phyloP scores from a whole-genome alignment of 2,329 filamentous ascomycete genomes.

The Hawksworthiomyces lignivorus region DNA sequence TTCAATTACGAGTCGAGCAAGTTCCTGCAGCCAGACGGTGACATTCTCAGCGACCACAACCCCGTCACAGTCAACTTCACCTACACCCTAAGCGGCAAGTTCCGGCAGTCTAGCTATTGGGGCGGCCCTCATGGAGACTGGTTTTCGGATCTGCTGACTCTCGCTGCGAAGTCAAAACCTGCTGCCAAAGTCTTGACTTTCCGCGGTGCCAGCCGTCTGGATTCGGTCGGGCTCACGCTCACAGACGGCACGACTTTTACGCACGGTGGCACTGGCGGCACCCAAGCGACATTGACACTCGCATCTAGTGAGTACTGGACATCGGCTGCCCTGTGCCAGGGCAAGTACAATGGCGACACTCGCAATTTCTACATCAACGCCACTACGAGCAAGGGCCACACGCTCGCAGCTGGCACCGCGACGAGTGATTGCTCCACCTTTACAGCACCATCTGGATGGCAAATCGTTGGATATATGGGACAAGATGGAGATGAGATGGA shows the following conservation, averaged over 20 bases:
- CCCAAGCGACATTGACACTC: constrained; percentile 33
- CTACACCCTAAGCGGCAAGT: constrained; percentile 29
- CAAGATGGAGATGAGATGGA: constrained; percentile 48
- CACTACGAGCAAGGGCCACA: constrained; percentile 42
- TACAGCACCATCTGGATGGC: constrained; percentile 39
- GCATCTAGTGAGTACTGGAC: constrained; percentile 40
- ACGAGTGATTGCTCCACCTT: constrained; percentile 40
- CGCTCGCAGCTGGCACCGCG: constrained; percentile 33
- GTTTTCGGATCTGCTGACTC: constrained; percentile 45
- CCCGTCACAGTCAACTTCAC: constrained; percentile 50
- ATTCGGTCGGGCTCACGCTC: constrained; percentile 41
- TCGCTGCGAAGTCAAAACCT: no score
- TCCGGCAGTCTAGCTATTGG: constrained; percentile 37
- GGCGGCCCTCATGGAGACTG: constrained; percentile 43
- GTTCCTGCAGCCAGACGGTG: constrained; percentile 51
- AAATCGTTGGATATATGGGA: constrained; percentile 46
- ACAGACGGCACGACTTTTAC: constrained; percentile 38
- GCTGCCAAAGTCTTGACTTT: constrained; percentile 34
- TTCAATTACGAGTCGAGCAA: constrained; percentile 48
- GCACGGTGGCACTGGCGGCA: constrained; percentile 49
- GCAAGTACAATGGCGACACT: constrained; percentile 34
- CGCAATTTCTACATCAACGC: constrained; percentile 49
- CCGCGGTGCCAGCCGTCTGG: constrained; percentile 40
- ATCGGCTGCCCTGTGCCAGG: constrained; percentile 42
- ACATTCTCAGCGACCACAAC: constrained; percentile 56